Percentiles rank a stretch among this genome's conserved stretches.
Conservation (phyloP, 176 grass and related monocot genomes). For the Paspalum vaginatum region DNA sequence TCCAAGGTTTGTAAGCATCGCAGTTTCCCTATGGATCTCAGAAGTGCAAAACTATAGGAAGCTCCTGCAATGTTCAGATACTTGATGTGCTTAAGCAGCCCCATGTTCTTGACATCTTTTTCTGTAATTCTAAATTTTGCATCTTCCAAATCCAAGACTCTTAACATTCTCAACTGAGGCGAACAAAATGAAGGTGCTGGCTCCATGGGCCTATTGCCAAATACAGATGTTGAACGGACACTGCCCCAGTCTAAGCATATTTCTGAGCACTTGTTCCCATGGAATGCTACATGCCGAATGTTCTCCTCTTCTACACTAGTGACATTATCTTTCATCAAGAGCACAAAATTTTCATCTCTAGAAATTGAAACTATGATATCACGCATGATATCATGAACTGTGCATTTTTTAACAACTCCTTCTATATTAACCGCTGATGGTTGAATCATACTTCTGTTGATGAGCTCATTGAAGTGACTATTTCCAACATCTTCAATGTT, state of each 20-base stretch:
- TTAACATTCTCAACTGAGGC: constrained; percentile 8
- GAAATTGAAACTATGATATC: constrained; percentile 38
- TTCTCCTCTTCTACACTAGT: background rate
- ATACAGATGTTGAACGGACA: constrained; percentile 21
- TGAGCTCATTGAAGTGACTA: constrained; percentile 21
- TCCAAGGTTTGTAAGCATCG: constrained; percentile 12
- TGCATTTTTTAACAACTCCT: constrained; percentile 1
- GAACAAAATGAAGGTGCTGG: background rate
- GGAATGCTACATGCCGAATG: background rate
- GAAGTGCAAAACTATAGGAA: background rate
- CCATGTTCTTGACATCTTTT: background rate
- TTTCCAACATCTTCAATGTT: background rate
- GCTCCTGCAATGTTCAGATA: background rate
- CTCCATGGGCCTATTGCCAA: constrained; percentile 8
- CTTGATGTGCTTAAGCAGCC: constrained; percentile 22
- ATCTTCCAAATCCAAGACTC: constrained; percentile 7
- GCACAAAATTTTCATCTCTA: constrained; percentile 22
- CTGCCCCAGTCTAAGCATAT: background rate
- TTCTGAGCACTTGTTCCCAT: background rate
- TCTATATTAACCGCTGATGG: background rate
- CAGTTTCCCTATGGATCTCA: constrained; percentile 28
- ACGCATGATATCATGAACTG: constrained; percentile 30
- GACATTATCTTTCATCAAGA: background rate
- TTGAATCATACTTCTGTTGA: constrained; percentile 34
- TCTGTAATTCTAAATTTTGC: background rate